A percentile compares a stretch with the other conserved stretches of the same genome.
phyloP scores from a whole-genome alignment of 23 red algal genomes.

The Agarophyton chilense region DNA sequence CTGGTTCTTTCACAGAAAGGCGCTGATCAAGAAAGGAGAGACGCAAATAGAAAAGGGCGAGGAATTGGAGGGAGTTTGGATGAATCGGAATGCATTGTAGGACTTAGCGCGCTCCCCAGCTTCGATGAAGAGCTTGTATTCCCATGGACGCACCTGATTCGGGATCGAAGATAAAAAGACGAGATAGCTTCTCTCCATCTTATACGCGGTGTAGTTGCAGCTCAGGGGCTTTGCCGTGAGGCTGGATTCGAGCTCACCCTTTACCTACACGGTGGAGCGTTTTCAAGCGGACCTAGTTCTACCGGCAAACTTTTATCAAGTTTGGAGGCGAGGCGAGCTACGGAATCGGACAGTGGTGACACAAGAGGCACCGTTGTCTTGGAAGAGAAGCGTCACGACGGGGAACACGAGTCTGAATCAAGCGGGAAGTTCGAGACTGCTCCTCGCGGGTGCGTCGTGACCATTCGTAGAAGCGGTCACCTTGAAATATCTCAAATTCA shows the following conservation, averaged over 20 bases:
- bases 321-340: not conserved
- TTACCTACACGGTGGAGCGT: not conserved
- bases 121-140: not conserved
- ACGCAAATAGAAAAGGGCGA: not conserved
- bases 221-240: not conserved
- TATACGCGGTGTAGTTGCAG: not conserved
- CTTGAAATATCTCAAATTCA: not conserved
- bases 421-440: not conserved
- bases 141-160: not conserved
- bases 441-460: not conserved
- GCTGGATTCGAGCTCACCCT: not conserved
- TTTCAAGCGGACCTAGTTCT: no score
- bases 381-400: no score
- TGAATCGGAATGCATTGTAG: not conserved
- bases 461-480: not conserved
- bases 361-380: not conserved
- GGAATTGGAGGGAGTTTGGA: no score
- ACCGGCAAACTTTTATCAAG: not conserved
- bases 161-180: not conserved
- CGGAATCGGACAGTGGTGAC: not conserved
- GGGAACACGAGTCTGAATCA: no score
- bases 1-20: not conserved
- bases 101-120: no score
- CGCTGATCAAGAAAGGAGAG: not conserved
- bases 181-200: slow-evolving; percentile 1